A percentile compares a stretch with the other conserved stretches of the same genome.
phyloP scores from a whole-genome alignment of 805 yeast genomes.

The Millerozyma miso region DNA sequence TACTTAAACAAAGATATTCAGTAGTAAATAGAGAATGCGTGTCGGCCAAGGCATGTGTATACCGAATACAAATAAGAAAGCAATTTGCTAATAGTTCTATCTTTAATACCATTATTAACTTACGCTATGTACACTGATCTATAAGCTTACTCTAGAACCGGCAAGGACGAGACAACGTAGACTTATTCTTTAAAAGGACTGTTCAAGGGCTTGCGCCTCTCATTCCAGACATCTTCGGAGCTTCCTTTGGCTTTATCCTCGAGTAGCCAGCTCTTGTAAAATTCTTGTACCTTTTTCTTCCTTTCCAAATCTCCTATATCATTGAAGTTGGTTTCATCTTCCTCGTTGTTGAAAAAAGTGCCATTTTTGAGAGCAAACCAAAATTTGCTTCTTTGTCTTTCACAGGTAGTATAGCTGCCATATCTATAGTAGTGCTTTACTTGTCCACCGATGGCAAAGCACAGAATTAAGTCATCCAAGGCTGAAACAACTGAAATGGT shows the following conservation, averaged over 20 bases:
- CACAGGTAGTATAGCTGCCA: constrained; percentile 74
- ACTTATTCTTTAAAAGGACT: constrained; percentile 32
- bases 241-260: constrained; percentile 64
- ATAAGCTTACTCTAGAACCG: too few species aligned
- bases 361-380: constrained; percentile 73
- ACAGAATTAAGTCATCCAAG: constrained; percentile 78
- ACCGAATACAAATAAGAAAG: background rate
- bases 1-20: background rate
- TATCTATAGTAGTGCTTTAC: constrained; percentile 76
- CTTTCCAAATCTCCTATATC: constrained; percentile 45
- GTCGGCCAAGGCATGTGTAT: background rate
- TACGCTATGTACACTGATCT: background rate
- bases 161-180: too few species aligned
- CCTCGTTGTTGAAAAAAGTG: constrained; percentile 16
- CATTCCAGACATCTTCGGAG: constrained; percentile 83
- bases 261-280: constrained; percentile 59
- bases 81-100: background rate
- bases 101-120: too few species aligned
- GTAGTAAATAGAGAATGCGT: background rate
- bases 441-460: constrained; percentile 91
- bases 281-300: constrained; percentile 55
- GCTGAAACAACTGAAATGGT: constrained; percentile 55
- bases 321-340: constrained; percentile 10
- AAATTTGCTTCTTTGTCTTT: constrained; percentile 64
- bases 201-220: constrained; percentile 28